Evolutionary conservation across 306 rosid species (phyloP).

Genomic region (Hippophae gyantsensis): DNA sequence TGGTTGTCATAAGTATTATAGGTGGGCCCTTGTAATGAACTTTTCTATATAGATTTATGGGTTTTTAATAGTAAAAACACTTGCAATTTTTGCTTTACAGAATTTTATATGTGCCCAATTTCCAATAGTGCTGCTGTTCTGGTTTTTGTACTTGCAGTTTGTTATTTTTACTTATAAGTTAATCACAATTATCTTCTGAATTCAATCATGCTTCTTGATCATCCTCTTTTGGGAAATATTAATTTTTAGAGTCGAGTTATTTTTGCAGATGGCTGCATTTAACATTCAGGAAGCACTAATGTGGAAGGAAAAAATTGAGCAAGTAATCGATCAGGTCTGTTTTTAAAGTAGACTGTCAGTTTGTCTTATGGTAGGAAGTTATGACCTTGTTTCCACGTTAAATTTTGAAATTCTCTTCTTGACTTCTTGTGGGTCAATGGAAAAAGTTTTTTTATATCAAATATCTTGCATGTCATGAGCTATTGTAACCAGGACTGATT

Average conservation of each 20-base stretch:
- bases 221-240: background rate
- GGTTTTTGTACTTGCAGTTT: too few relatives aligned
- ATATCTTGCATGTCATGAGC: slow-evolving; percentile 7
- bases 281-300: slow-evolving; percentile 94
- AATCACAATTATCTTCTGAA: background rate
- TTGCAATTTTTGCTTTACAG: too few relatives aligned
- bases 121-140: too few relatives aligned
- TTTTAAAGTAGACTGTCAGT: background rate
- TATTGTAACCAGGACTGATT: slow-evolving; percentile 13
- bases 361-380: slow-evolving; percentile 4
- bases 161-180: too few relatives aligned
- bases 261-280: slow-evolving; percentile 92
- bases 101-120: too few relatives aligned
- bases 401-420: background rate
- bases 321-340: slow-evolving; percentile 87
- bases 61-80: too few relatives aligned
- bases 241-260: slow-evolving; percentile 14
- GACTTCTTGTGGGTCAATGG: background rate
- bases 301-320: slow-evolving; percentile 89
- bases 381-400: background rate
- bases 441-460: slow-evolving; percentile 3
- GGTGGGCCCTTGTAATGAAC: too few relatives aligned
- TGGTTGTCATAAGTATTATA: too few relatives aligned
- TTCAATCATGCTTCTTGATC: background rate
- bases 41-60: too few relatives aligned